Evolutionary conservation across 495 filamentous ascomycete species (phyloP), one percentile per base, ranked within the genome.

Genomic region (Bryoglossum gracile): DNA sequence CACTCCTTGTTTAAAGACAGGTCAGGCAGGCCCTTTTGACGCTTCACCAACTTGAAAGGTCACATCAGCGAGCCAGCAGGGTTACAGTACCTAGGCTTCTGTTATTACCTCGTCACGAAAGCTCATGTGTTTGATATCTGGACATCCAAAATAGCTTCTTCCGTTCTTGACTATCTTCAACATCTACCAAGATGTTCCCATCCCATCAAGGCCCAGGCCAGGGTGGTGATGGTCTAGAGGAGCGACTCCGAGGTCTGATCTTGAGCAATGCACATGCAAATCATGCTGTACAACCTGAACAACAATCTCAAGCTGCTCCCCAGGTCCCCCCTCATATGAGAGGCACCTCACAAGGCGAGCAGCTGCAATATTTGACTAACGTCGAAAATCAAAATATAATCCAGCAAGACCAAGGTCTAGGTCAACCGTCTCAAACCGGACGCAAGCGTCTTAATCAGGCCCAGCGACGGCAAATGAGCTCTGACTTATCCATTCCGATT

Each of bases 381-480:
- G 16, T 33, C 4, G 43, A 3, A 17, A 5, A 28, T n/a, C 13
- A 14, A 25, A 5, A 34, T 24, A 9, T 24, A 10, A 3, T 21
- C 17, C 43, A 46, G 17, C 14, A 9, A 4, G 21, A 4, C 6
- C 4, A 3, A 4, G 16, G 14, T 14, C 17, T 18, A 10, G 41
- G 25, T 3, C n/a, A 24, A 11, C 30, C 18, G 8, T 19, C 38
- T 23, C 23, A 16, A n/a, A 6, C 36, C 32, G 38, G 52, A 10
- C 35, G 35, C 17, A 77, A 69, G 59, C 70, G 73, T 42, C 70
- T 63, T 8, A 79, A 77, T 51, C 76, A 79, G 46, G 73, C 74
- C 4, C 68, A 78, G 48, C 65, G 76, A 40, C 72, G 76, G 38
- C 71, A 74, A 56, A 71, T 73, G 69, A 72, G 68, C 16, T 64